phyloP scores from a whole-genome alignment of 805 yeast species.

The Nakazawaea wyomingensis region DNA sequence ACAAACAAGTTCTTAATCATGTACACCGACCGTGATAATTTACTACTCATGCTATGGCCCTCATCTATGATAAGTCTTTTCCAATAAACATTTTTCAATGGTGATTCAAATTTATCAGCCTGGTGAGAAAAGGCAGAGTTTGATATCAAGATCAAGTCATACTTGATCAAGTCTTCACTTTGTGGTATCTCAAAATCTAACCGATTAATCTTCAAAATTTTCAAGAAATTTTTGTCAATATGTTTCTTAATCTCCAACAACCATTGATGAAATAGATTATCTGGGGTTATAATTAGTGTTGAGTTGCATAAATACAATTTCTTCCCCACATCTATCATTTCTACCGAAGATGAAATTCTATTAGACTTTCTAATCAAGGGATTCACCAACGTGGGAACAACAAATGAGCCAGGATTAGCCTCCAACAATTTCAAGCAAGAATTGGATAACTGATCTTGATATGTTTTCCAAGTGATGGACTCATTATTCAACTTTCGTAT shows the following conservation, averaged over 20 bases:
- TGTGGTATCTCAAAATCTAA: slow-evolving; percentile 22
- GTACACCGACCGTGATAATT: slow-evolving; percentile 42
- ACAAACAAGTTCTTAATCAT: slow-evolving; percentile 43
- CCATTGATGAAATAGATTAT: slow-evolving; percentile 67
- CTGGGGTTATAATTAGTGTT: slow-evolving; percentile 61
- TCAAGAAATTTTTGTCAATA: slow-evolving; percentile 32
- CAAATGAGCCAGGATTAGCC: slow-evolving; percentile 41
- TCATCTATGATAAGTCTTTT: slow-evolving; percentile 71
- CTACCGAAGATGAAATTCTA: slow-evolving; percentile 8
- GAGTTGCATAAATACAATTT: slow-evolving; percentile 42
- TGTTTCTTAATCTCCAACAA: slow-evolving; percentile 52
- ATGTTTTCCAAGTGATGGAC: slow-evolving; percentile 57
- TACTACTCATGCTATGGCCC: slow-evolving; percentile 61
- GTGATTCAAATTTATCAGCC: slow-evolving; percentile 26
- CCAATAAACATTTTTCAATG: slow-evolving; percentile 49
- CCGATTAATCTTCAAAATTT: slow-evolving; percentile 25
- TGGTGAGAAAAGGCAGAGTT: slow-evolving; percentile 40
- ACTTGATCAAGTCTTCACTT: slow-evolving; percentile 31
- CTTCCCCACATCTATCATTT: slow-evolving; percentile 16
- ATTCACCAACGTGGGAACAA: slow-evolving; percentile 16
- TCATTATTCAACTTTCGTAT: slow-evolving; percentile 34
- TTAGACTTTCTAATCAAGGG: slow-evolving; percentile 5
- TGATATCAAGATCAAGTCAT: slow-evolving; percentile 51
- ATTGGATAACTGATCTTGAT: slow-evolving; percentile 37
- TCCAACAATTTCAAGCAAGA: slow-evolving; percentile 32